Evolutionary conservation across 495 filamentous ascomycete genomes (phyloP), one percentile per base, ranked within the genome.

Genomic region (Amorphotheca resinae): DNA sequence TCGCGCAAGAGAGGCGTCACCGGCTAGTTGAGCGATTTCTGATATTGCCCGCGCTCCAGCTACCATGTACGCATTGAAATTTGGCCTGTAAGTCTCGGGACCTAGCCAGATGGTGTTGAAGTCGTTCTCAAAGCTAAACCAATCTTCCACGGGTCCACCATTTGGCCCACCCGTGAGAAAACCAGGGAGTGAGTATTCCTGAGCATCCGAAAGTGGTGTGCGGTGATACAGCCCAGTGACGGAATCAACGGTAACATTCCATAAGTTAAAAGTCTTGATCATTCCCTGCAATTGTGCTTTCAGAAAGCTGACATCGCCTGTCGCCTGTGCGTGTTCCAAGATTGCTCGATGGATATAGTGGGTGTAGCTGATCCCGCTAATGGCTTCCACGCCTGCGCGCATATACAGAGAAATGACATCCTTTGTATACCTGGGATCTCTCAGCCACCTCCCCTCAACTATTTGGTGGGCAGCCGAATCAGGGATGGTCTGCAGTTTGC

Each of bases 11-110:
- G 38, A 32, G 14, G 42, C 33, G 41, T 64, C 46, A 22, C 54
- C 55, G 2, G 56, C 57, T n/a, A 66, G 35, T 0, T 32, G 21
- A n/a, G 66, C 65, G 25, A 62, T 55, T 1, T 54, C 46, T 6
- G 62, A 49, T 16, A 69, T 67, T 15, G 61, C 63, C 26, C 56
- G 50, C 12, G 65, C 63, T 43, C 58, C 60, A 14, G 64, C 64
- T 5, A 68, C 60, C 65, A 69, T 69, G 33, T 69, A 69, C 11
- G 66, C 60, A 43, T 69, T 69, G 40, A n/a, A n/a, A n/a, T n/a
- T 62, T 3, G 65, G 64, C 28, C 65, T 50, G 32, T 62, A 69
- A 9, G 65, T 67, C 38, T 65, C 49, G 3, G 65, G 66, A 16
- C 66, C 66, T n/a, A 42, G 62, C 52, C 33, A 57, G 59, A 54